A percentile compares a stretch with the other conserved stretches of the same genome.
Conservation (phyloP, 192 early-diverging fungal species). For the Backusella westeae region DNA sequence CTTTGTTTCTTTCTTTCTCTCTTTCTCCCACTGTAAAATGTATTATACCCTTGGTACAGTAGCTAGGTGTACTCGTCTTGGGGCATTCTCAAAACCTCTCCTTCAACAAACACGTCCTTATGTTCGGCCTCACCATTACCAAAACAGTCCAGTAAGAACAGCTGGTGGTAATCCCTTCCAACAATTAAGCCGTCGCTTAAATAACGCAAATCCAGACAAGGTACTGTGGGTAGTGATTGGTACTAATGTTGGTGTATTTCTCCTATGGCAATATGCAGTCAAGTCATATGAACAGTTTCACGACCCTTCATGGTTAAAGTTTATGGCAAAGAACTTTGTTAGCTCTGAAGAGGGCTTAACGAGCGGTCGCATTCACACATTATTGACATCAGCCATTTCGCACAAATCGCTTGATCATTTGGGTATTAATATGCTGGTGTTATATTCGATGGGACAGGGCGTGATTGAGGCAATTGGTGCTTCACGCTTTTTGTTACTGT, state of each 20-base stretch:
- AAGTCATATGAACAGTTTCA: constrained; percentile 37
- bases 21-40: background rate
- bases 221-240: constrained; percentile 43
- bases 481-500: constrained; percentile 41
- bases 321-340: constrained; percentile 48
- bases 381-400: constrained; percentile 44
- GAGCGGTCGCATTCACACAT: constrained; percentile 42
- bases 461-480: constrained; percentile 43
- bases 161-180: constrained; percentile 14
- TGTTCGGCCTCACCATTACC: constrained; percentile 27
- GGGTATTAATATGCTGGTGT: constrained; percentile 45
- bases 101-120: background rate
- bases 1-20: too few relatives aligned
- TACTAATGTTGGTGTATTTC: constrained; percentile 42
- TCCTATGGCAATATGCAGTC: constrained; percentile 48
- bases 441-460: constrained; percentile 46
- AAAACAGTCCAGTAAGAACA: constrained; percentile 4
- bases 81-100: background rate
- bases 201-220: constrained; percentile 28
- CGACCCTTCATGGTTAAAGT: constrained; percentile 33
- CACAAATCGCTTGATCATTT: constrained; percentile 47
- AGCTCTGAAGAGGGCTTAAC: constrained; percentile 31
- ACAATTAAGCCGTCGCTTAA: constrained; percentile 15
- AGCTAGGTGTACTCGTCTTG: background rate
- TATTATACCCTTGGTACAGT: background rate